Percentiles rank a stretch among this genome's conserved stretches.
phyloP scores from a whole-genome alignment of 805 yeast species.

The Wickerhamiella sorbophila region DNA sequence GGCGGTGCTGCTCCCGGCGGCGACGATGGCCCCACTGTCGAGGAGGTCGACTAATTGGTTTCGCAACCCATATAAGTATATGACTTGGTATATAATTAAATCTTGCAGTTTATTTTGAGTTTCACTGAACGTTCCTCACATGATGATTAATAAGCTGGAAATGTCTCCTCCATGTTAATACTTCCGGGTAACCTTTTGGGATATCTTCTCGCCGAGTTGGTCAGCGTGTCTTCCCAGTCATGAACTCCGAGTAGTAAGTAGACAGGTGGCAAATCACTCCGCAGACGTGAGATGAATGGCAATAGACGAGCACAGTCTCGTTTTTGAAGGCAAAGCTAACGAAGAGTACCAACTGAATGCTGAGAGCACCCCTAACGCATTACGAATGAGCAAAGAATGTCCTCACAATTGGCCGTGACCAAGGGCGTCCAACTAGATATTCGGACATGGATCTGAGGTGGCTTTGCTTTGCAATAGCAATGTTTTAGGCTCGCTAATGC shows the following conservation, averaged over 20 bases:
- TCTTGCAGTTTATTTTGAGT: no score
- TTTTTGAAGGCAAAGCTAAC: background rate
- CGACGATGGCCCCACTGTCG: constrained; percentile 55
- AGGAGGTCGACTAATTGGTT: constrained; percentile 54
- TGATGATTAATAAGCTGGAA: no score
- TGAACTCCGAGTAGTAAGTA: constrained; percentile 8
- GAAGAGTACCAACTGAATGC: background rate
- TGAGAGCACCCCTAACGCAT: no score
- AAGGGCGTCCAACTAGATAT: no score
- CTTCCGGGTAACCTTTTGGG: constrained; percentile 1
- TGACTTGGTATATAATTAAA: background rate
- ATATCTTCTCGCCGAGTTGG: background rate
- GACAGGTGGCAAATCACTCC: background rate
- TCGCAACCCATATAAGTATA: constrained; percentile 1
- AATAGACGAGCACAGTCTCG: no score
- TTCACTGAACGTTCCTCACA: no score
- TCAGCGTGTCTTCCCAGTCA: constrained; percentile 2
- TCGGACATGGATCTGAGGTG: no score
- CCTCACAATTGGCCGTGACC: no score
- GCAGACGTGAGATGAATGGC: background rate
- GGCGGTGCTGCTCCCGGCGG: constrained; percentile 31
- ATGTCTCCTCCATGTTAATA: no score
- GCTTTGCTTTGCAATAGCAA: no score
- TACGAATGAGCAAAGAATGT: no score
- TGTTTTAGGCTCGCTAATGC: no score